Evolutionary conservation across 805 yeast genomes (phyloP), one percentile per base, ranked within the genome.

Genomic region (Saturnispora serradocipensis): DNA sequence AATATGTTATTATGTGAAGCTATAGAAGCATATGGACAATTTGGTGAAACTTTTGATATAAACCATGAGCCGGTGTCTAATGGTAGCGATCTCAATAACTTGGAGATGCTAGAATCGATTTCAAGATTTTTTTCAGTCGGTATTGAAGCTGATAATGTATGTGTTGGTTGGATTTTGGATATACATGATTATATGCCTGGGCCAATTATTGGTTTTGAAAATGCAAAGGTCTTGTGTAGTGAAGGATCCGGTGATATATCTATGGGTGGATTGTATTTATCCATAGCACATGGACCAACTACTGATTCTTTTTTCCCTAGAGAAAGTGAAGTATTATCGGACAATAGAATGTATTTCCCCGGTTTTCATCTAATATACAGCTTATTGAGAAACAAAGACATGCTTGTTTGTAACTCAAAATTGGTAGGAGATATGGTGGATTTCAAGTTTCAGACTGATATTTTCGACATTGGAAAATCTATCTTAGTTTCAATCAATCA

Each of bases 161-260:
- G 95, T 55, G 53, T 85, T 34, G 95, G 96, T 0, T 88, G 96
- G 89, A 62, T 85, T 4, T 85, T 84, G 61, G 81, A 77, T n/a
- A 62, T 61, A 15, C 50, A 46, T 4, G 45, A 48, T 15, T 34
- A 42, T 5, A 39, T 42, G 15, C 88, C 88, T 0, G 97, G 97
- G 10, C 61, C 88, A n/a, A 81, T 86, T 38, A 54, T 81, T 30
- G 97, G 97, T 0, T 87, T 85, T 51, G 88, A 86, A 56, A 70
- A 82, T 16, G 77, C 88, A 20, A 85, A 82, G 55, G 80, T 88
- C 1, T 77, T 81, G 0, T 75, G 82, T 22, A 82, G 81, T 45
- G 76, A 77, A 16, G 72, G 71, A 8, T 66, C 78, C 40, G 95
- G 95, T 2, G 82, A 82, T 55, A 69, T 88, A 39, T 77, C 88